Percentiles rank a stretch among this genome's conserved stretches.
Evolutionary conservation across 306 rosid species (phyloP).

Genomic region (Fagus crenata): DNA sequence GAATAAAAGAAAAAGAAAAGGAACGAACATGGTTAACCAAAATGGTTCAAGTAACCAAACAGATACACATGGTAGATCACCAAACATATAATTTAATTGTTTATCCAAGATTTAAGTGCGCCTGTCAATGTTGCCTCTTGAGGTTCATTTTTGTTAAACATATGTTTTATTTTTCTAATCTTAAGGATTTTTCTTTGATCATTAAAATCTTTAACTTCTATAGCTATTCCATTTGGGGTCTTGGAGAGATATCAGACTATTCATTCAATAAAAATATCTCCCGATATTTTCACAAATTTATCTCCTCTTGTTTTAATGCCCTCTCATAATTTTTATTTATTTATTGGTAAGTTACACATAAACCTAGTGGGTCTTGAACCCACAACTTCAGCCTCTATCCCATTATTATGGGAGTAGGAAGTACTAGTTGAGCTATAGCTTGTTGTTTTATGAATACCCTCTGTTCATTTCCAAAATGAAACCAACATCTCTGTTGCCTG

Average conservation of each 20-base stretch:
- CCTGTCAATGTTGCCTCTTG: background rate
- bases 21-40: too few relatives aligned
- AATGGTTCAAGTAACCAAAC: too few relatives aligned
- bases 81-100: background rate
- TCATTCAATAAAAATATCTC: background rate
- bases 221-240: background rate
- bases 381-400: too few relatives aligned
- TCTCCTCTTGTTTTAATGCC: background rate
- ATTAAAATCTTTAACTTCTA: background rate
- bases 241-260: background rate
- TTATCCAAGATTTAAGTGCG: background rate
- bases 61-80: background rate
- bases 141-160: background rate
- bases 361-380: too few relatives aligned
- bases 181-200: too few relatives aligned
- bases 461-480: background rate
- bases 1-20: background rate
- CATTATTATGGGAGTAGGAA: too few relatives aligned
- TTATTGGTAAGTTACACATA: too few relatives aligned
- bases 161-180: too few relatives aligned
- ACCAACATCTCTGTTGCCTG: background rate
- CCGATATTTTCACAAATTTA: background rate
- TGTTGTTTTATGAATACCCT: background rate
- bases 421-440: too few relatives aligned
- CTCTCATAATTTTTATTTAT: background rate